Evolutionary conservation across 2,329 filamentous ascomycete genomes (phyloP).

Genomic region (Talaromyces atroroseus): DNA sequence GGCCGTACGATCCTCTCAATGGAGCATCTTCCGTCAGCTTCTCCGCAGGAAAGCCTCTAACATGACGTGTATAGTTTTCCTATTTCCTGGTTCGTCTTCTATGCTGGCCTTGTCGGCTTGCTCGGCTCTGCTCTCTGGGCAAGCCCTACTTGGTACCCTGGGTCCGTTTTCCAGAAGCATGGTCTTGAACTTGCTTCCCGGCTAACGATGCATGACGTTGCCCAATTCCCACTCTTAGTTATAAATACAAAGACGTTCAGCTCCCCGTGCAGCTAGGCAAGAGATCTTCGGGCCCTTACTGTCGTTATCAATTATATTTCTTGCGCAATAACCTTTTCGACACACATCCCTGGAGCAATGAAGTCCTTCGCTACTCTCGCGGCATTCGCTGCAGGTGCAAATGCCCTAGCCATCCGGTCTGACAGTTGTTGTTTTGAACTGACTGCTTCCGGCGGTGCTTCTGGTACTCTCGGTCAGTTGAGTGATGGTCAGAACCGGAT

Average conservation of each 20-base stretch:
- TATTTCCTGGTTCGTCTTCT: not conserved
- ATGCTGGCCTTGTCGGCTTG: not conserved
- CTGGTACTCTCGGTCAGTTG: conserved; percentile 54
- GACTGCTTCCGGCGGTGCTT: conserved; percentile 42
- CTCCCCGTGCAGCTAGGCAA: not conserved
- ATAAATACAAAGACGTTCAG: not conserved
- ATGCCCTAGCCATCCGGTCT: conserved; percentile 36
- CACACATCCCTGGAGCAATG: not conserved
- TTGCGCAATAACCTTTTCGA: not conserved
- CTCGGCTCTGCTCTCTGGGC: not conserved
- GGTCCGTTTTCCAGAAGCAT: not conserved
- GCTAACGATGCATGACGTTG: conserved; percentile 6
- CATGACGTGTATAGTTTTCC: conserved; percentile 6
- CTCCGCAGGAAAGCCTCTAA: not conserved
- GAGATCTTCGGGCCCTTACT: not conserved
- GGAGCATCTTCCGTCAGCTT: not conserved
- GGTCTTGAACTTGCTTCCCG: not conserved
- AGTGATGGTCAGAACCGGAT: conserved; percentile 58
- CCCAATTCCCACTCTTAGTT: not conserved
- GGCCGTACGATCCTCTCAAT: not conserved
- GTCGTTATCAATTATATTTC: not conserved
- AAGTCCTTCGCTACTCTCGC: conserved; percentile 28
- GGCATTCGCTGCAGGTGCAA: conserved; percentile 37
- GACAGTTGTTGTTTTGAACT: conserved; percentile 50
- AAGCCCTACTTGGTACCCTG: not conserved